These are phyloP conservation scores for Xylariaceae sp. DNA, from an alignment of 2,329 filamentous ascomycete species.

Conservation along the genomic window DNA sequence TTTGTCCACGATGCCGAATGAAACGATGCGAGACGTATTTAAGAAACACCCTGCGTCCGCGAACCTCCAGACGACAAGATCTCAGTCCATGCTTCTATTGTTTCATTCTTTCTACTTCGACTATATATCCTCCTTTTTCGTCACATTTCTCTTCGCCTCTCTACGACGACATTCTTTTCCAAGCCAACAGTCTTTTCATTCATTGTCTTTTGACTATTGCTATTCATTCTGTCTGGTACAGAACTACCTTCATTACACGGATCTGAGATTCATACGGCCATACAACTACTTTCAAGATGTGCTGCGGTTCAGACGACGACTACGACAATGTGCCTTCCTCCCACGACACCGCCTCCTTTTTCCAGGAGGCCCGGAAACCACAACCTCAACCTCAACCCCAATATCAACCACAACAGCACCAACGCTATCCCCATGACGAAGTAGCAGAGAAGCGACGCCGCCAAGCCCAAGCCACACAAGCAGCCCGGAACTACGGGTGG, in stretches of 20 bases:
- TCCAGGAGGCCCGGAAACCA: neutral
- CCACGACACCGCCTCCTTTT: neutral
- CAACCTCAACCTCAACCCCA: neutral
- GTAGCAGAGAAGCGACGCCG: conserved; percentile 13
- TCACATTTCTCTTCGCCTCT: neutral
- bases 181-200: no score
- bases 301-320: conserved; percentile 13
- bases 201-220: neutral
- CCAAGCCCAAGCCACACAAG: conserved; percentile 16
- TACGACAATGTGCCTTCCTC: conserved; percentile 11
- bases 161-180: neutral
- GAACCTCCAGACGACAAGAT: neutral
- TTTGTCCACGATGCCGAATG: neutral
- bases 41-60: conserved; percentile 1
- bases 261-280: neutral
- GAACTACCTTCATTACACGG: conserved; percentile 3
- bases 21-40: conserved; percentile 4
- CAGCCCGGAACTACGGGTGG: conserved; percentile 24
- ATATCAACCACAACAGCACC: neutral
- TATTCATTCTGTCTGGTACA: conserved; percentile 14
- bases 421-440: neutral
- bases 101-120: conserved; percentile 1
- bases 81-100: neutral
- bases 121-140: neutral
- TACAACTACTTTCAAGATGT: conserved; percentile 12